A percentile compares a stretch with the other conserved stretches of the same genome.
Conservation (phyloP, 2,329 filamentous ascomycete species). For the Dactylellina leptospora region DNA sequence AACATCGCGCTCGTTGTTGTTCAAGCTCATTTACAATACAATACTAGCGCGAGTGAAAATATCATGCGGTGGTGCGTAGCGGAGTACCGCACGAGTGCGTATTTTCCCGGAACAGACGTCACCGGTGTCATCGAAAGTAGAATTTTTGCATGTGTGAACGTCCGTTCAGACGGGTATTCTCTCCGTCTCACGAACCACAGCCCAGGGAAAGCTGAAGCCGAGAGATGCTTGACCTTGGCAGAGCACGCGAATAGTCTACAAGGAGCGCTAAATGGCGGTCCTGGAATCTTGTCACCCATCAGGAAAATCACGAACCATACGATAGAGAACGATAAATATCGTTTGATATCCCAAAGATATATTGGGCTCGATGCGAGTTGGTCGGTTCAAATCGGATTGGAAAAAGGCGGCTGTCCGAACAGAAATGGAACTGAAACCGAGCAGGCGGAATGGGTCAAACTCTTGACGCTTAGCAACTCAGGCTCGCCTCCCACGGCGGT, state of each 20-base stretch:
- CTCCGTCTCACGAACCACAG: background rate
- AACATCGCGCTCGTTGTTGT: no score
- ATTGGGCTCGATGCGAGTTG: background rate
- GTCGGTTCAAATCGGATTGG: constrained; percentile 8
- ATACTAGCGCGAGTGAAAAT: background rate
- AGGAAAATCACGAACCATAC: background rate
- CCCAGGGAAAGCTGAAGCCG: background rate
- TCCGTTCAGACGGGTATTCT: background rate
- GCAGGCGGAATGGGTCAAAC: background rate
- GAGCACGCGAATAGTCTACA: no score
- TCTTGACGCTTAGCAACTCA: no score
- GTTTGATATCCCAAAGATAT: background rate
- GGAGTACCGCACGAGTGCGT: background rate
- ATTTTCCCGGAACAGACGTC: background rate
- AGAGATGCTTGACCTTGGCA: background rate
- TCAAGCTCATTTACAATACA: no score
- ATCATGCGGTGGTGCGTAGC: background rate
- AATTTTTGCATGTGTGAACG: background rate
- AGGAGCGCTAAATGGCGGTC: no score
- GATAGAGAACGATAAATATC: background rate
- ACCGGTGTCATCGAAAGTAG: background rate
- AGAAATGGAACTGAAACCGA: background rate
- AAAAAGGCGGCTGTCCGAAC: constrained; percentile 19
- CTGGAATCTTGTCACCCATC: no score
- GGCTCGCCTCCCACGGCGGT: no score